Evolutionary conservation across 495 filamentous ascomycete genomes (phyloP).

Genomic region (Penicillium malachiteum): DNA sequence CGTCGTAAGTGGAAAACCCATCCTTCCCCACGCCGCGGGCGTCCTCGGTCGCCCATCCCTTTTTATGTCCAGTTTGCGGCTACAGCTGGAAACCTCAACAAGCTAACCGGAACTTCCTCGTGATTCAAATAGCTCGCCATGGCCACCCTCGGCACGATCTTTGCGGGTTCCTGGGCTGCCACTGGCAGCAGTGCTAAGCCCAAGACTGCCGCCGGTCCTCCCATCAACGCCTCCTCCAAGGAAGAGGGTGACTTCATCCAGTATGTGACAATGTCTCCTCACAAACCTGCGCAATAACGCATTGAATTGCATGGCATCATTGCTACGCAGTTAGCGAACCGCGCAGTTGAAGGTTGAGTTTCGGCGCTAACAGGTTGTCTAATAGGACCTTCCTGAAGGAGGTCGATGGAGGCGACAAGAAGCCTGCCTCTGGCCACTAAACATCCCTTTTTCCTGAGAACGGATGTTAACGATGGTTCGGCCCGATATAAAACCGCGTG

Average conservation of each 20-base stretch:
- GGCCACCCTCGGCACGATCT: slow-evolving; percentile 67
- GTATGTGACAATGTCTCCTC: slow-evolving; percentile 52
- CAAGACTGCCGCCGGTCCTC: slow-evolving; percentile 59
- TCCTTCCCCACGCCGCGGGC: background rate
- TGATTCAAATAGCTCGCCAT: slow-evolving; percentile 71
- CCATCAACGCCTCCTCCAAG: slow-evolving; percentile 82
- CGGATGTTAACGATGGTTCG: slow-evolving; percentile 21
- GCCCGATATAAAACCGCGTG: slow-evolving; percentile 14
- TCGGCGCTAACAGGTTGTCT: slow-evolving; percentile 9
- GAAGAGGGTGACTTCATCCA: slow-evolving; percentile 98
- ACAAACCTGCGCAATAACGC: background rate
- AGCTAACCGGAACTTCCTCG: slow-evolving; percentile 10
- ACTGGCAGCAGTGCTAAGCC: slow-evolving; percentile 64
- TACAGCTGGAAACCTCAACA: slow-evolving; percentile 15
- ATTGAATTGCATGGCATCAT: background rate
- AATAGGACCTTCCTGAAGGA: slow-evolving; percentile 76
- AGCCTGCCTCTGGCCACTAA: slow-evolving; percentile 57
- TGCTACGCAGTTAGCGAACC: background rate
- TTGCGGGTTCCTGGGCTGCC: slow-evolving; percentile 54
- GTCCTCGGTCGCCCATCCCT: slow-evolving; percentile 21
- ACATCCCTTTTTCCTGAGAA: slow-evolving; percentile 11
- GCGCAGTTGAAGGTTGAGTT: background rate
- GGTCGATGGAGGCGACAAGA: slow-evolving; percentile 68
- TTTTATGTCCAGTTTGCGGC: slow-evolving; percentile 14
- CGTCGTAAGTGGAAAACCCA: slow-evolving; percentile 61